These are phyloP conservation scores for Naganishia vaughanmartiniae DNA, from an alignment of 768 basidiomycete genomes.

Conservation along the genomic window DNA sequence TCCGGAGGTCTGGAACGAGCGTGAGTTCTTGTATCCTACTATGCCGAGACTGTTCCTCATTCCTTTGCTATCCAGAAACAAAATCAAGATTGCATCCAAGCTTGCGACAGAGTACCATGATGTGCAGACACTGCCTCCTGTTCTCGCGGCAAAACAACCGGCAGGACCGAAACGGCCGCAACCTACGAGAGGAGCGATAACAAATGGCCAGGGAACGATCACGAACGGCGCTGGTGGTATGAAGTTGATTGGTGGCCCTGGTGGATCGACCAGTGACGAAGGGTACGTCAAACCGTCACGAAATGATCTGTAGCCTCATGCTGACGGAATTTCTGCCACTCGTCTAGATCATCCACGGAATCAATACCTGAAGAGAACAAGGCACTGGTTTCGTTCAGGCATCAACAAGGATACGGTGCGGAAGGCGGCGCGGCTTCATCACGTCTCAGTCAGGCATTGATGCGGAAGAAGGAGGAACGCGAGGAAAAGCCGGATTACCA, in stretches of 20 bases:
- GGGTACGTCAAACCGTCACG: constrained; percentile 52
- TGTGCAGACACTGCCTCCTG: constrained; percentile 76
- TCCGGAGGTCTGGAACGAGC: constrained; percentile 47
- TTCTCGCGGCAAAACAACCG: constrained; percentile 69
- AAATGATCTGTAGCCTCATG: constrained; percentile 50
- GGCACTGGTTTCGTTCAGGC: constrained; percentile 49
- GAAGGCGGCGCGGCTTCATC: constrained; percentile 52
- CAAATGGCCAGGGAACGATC: constrained; percentile 26
- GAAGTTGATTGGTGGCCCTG: constrained; percentile 51
- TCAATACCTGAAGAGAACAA: constrained; percentile 31
- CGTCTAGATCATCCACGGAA: neutral
- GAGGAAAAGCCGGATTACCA: constrained; percentile 95
- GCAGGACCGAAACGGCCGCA: constrained; percentile 65
- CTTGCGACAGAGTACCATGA: constrained; percentile 86
- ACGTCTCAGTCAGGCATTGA: constrained; percentile 78
- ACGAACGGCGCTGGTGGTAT: constrained; percentile 68
- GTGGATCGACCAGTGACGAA: constrained; percentile 21
- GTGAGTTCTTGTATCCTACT: constrained; percentile 31
- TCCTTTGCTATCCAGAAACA: constrained; percentile 38
- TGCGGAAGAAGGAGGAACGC: constrained; percentile 86
- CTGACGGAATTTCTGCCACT: neutral
- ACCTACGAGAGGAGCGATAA: constrained; percentile 39
- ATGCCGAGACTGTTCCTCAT: neutral
- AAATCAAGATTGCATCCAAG: constrained; percentile 66
- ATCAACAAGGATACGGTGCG: constrained; percentile 51